Conservation (phyloP, 805 yeast genomes). For the Priceomyces haplophilus region DNA sequence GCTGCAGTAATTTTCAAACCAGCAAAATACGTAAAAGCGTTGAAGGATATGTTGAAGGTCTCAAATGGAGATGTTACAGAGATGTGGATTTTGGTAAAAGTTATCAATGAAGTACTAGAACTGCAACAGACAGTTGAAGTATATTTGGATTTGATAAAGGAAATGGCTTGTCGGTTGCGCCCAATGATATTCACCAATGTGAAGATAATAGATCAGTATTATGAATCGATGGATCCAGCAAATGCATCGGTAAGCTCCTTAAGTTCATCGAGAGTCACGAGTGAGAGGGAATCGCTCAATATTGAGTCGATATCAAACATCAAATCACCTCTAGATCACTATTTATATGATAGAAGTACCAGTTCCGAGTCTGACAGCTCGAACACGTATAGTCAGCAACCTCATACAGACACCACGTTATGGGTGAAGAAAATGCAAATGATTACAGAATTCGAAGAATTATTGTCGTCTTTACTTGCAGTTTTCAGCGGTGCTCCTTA, state of each 20-base stretch:
- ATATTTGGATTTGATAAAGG: constrained; percentile 23
- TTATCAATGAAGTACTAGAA: constrained; percentile 30
- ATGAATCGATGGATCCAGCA: constrained; percentile 11
- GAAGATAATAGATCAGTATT: constrained; percentile 21
- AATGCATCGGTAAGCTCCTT: constrained; percentile 14
- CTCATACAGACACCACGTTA: constrained; percentile 1
- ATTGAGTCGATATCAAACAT: constrained; percentile 1
- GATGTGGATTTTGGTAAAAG: constrained; percentile 24
- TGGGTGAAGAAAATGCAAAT: constrained; percentile 4
- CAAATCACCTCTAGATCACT: constrained; percentile 19
- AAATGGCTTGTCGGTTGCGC: constrained; percentile 23
- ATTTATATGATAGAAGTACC: constrained; percentile 6
- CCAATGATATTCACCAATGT: constrained; percentile 24
- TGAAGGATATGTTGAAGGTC: constrained; percentile 22
- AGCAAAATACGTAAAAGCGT: constrained; percentile 22
- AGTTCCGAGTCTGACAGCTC: not conserved
- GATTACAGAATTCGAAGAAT: constrained; percentile 22
- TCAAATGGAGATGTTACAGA: constrained; percentile 22
- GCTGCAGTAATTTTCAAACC: constrained; percentile 38
- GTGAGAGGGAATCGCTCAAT: constrained; percentile 9
- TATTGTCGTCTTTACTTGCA: constrained; percentile 30
- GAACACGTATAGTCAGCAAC: not conserved
- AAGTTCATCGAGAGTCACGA: constrained; percentile 13
- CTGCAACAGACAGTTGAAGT: constrained; percentile 16
- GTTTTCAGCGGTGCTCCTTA: constrained; percentile 34